These are phyloP conservation scores for Lipomyces yamadae DNA, from an alignment of 805 yeast species.

Conservation along the genomic window DNA sequence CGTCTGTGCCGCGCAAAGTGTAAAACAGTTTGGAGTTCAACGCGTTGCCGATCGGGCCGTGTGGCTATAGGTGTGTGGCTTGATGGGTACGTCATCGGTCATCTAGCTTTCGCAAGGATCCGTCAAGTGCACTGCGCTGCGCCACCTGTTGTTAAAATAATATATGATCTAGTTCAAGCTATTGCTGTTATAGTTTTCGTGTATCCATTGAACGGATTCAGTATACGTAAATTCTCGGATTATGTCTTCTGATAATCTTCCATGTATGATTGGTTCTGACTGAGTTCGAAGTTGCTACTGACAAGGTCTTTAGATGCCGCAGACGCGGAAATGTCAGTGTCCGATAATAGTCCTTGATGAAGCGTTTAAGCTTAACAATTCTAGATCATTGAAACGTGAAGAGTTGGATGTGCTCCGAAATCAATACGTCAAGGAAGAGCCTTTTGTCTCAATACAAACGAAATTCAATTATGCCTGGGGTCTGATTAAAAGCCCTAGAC, in stretches of 20 bases:
- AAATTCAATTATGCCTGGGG: slow-evolving; percentile 98
- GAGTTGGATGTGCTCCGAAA: slow-evolving; percentile 76
- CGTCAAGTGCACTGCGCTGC: too few species aligned
- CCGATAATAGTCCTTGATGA: background rate
- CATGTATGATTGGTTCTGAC: slow-evolving; percentile 16
- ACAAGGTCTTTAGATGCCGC: slow-evolving; percentile 37
- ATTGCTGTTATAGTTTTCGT: too few species aligned
- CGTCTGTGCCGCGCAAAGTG: too few species aligned
- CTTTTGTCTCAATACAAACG: slow-evolving; percentile 78
- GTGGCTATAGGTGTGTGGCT: too few species aligned
- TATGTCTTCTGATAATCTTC: slow-evolving; percentile 23
- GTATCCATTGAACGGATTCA: too few species aligned
- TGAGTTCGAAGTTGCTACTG: background rate
- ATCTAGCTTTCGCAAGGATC: too few species aligned
- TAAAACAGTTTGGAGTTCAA: too few species aligned
- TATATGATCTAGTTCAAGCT: too few species aligned
- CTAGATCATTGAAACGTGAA: slow-evolving; percentile 42
- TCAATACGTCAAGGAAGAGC: slow-evolving; percentile 81
- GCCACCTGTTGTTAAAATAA: too few species aligned
- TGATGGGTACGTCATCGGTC: too few species aligned
- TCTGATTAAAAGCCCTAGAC: slow-evolving; percentile 69
- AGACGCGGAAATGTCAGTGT: slow-evolving; percentile 39
- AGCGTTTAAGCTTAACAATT: background rate
- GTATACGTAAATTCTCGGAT: background rate
- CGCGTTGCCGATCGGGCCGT: too few species aligned